phyloP scores from a whole-genome alignment of 768 basidiomycete species.

The Suillus sp. region DNA sequence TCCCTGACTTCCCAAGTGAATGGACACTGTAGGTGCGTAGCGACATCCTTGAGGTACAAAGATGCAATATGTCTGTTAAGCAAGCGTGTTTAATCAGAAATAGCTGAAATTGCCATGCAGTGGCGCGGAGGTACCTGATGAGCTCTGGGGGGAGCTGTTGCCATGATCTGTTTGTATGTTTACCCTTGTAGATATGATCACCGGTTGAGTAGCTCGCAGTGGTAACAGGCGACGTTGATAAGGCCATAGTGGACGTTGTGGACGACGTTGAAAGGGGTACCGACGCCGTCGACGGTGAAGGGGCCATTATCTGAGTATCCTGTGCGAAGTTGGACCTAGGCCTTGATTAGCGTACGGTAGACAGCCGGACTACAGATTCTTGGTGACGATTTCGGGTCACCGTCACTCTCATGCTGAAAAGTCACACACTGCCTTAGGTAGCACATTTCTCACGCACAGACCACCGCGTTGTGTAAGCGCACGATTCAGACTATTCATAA shows the following conservation, averaged over 20 bases:
- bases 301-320: conserved; percentile 36
- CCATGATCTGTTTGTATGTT: conserved; percentile 59
- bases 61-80: conserved; percentile 39
- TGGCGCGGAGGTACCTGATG: conserved; percentile 50
- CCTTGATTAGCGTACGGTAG: conserved; percentile 40
- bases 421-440: conserved; percentile 10
- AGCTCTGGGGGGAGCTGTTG: conserved; percentile 63
- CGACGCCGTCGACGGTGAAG: conserved; percentile 20
- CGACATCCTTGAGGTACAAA: conserved; percentile 53
- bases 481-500: background rate
- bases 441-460: conserved; percentile 29
- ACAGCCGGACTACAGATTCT: conserved; percentile 34
- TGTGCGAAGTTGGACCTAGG: conserved; percentile 35
- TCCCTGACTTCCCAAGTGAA: conserved; percentile 50
- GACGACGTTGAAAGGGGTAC: conserved; percentile 23
- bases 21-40: conserved; percentile 48
- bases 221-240: conserved; percentile 28
- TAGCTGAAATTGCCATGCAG: conserved; percentile 21
- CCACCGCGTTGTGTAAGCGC: conserved; percentile 19
- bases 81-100: conserved; percentile 12
- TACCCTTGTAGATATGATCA: conserved; percentile 55
- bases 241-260: conserved; percentile 9
- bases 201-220: conserved; percentile 24
- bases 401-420: conserved; percentile 6
- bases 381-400: conserved; percentile 33